Conservation (phyloP, 768 basidiomycete genomes). For the Xerocomellus chrysenteron region DNA sequence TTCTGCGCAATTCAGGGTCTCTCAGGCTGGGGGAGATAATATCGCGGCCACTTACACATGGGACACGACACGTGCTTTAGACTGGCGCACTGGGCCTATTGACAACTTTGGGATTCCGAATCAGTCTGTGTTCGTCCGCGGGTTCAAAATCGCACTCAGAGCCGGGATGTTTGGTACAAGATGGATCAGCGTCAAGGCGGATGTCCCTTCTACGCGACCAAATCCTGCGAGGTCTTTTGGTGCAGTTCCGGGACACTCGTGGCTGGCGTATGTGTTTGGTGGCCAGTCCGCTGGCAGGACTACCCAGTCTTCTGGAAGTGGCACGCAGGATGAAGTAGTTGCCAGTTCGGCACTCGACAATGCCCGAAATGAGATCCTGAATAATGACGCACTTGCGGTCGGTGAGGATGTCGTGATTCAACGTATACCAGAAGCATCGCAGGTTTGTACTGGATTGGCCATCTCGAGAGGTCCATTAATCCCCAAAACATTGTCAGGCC, state of each 20-base stretch:
- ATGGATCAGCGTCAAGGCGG: background rate
- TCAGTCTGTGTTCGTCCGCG: conserved; percentile 24
- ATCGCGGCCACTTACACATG: conserved; percentile 7
- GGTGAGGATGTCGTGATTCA: background rate
- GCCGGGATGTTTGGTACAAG: background rate
- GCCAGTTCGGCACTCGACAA: background rate
- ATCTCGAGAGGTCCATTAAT: background rate
- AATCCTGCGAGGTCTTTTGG: background rate
- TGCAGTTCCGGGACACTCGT: background rate
- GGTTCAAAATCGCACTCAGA: conserved; percentile 15
- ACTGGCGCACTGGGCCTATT: conserved; percentile 5
- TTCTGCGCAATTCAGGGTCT: conserved; percentile 7
- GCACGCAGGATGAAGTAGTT: background rate
- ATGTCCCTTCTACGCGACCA: background rate
- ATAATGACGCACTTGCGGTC: background rate
- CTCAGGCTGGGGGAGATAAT: background rate
- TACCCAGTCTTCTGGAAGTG: background rate
- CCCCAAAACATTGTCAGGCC: background rate
- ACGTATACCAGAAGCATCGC: background rate
- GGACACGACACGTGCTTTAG: conserved; percentile 2
- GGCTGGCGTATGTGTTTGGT: background rate
- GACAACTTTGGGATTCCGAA: conserved; percentile 2
- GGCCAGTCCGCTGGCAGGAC: background rate
- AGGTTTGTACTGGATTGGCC: background rate
- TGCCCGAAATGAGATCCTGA: background rate